phyloP scores from a whole-genome alignment of 345 rosid genomes.

The Tarenaya hassleriana region DNA sequence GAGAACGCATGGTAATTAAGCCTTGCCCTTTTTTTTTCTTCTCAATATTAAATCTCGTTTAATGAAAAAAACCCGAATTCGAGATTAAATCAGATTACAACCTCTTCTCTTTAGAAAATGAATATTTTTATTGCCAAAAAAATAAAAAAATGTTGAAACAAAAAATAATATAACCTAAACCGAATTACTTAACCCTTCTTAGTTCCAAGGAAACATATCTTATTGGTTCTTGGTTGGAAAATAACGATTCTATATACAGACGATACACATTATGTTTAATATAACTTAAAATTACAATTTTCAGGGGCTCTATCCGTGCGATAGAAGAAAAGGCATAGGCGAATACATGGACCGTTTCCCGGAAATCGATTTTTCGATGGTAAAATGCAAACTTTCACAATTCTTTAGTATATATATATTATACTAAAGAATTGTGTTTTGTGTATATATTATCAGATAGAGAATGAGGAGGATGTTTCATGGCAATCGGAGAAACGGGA shows the following conservation, averaged over 20 bases:
- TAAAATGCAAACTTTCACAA: constrained; percentile 11
- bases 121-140: too few relatives aligned
- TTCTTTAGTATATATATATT: not conserved
- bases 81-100: too few relatives aligned
- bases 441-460: constrained; percentile 37
- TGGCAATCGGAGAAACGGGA: constrained; percentile 56
- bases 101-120: too few relatives aligned
- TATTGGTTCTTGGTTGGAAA: too few relatives aligned
- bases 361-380: constrained; percentile 61
- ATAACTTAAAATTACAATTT: not conserved
- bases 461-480: constrained; percentile 53
- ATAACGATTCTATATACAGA: not conserved
- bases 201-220: too few relatives aligned
- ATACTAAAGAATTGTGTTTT: too few relatives aligned
- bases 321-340: constrained; percentile 45
- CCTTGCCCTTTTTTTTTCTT: too few relatives aligned
- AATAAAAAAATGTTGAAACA: too few relatives aligned
- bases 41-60: too few relatives aligned
- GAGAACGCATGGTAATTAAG: constrained; percentile 54
- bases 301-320: constrained; percentile 78
- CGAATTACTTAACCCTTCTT: too few relatives aligned
- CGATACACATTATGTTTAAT: not conserved
- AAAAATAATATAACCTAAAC: too few relatives aligned
- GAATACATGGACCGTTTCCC: constrained; percentile 39
- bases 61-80: too few relatives aligned